These are phyloP conservation scores for Candida broadrunensis DNA, from an alignment of 805 yeast genomes.

Conservation along the genomic window DNA sequence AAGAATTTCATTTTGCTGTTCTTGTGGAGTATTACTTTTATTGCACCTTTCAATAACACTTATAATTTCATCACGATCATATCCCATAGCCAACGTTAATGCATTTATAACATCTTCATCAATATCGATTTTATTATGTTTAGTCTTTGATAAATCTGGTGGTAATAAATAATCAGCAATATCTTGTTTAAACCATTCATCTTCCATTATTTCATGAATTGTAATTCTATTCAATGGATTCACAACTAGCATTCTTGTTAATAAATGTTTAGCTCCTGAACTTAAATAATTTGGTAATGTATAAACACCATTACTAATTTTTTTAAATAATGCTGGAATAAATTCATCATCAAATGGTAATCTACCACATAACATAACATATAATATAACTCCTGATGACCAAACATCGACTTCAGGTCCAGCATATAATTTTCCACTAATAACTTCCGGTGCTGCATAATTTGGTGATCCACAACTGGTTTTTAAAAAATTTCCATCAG, in stretches of 20 bases:
- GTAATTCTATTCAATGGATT: constrained; percentile 93
- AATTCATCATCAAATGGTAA: constrained; percentile 95
- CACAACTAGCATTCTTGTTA: constrained; percentile 89
- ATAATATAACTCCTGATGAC: constrained; percentile 94
- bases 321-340: constrained; percentile 90
- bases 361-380: constrained; percentile 94
- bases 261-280: constrained; percentile 76
- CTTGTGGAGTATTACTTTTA: constrained; percentile 24
- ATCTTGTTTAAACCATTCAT: constrained; percentile 86
- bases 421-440: constrained; percentile 89
- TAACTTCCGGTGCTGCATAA: constrained; percentile 97
- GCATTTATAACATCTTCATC: constrained; percentile 77
- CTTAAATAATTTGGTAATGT: constrained; percentile 85
- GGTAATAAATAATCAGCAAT: constrained; percentile 79
- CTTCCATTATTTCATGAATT: constrained; percentile 87
- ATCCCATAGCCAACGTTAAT: constrained; percentile 82
- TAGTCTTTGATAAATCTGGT: constrained; percentile 40
- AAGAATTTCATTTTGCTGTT: constrained; percentile 62
- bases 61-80: constrained; percentile 76
- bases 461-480: constrained; percentile 97
- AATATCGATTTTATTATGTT: constrained; percentile 43
- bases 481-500: constrained; percentile 92
- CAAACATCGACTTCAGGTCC: constrained; percentile 99
- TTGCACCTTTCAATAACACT: constrained; percentile 63
- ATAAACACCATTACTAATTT: constrained; percentile 89